Base-by-base conservation (phyloP, 2,329 filamentous ascomycete genomes). In the Ophiocordyceps polyrhachis-furcata region DNA sequence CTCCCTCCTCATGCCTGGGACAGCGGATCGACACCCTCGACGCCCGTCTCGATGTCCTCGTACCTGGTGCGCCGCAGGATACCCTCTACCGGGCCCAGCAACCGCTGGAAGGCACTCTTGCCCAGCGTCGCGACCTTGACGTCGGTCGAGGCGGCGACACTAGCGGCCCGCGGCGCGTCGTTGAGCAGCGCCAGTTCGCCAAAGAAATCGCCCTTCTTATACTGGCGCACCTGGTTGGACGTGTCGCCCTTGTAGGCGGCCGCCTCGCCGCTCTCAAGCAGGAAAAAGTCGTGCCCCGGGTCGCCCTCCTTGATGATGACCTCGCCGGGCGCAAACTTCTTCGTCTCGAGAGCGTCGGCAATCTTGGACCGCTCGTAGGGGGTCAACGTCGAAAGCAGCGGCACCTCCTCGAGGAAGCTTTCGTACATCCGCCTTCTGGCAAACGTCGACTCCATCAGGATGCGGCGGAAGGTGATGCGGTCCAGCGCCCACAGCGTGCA, bases 381-480 rank as follows among this genome's bases (percentile, higher is more conserved):
- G 41, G 88, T 93, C 46, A 98, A 73, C 20, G 77, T 80, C 3
- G 81, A 73, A 23, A 98, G 74, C 28, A 96, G 71, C 0, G 86
- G 85, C 2, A 96, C 91, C 59, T 94, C 87, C 60, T 93, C 88
- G 20, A 98, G 71, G 69, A 98, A 96, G 53, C 79, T 85, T 65
- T 98, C 91, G 64, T 96, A 96, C 80, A 96, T 89, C 56, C 89
- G 83, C 54, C 91, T 81, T 46, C 89, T 83, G 55, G 93, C 85
- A 67, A 95, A 96, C 4, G 91, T 93, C 37, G 85, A 93, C 65
- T 96, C 89, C 88, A 98, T 95, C 49, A 98, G 72, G 51, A 98
- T 96, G 49, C 91, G 84, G 54, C 91, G 86, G 73, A 98, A 98
- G 11, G 91, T 98, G 50, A 95, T 74, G 44, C 91, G 85, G 59